Evolutionary conservation across 2,329 filamentous ascomycete genomes (phyloP).

Genomic region (Tolypocladium tropicale): DNA sequence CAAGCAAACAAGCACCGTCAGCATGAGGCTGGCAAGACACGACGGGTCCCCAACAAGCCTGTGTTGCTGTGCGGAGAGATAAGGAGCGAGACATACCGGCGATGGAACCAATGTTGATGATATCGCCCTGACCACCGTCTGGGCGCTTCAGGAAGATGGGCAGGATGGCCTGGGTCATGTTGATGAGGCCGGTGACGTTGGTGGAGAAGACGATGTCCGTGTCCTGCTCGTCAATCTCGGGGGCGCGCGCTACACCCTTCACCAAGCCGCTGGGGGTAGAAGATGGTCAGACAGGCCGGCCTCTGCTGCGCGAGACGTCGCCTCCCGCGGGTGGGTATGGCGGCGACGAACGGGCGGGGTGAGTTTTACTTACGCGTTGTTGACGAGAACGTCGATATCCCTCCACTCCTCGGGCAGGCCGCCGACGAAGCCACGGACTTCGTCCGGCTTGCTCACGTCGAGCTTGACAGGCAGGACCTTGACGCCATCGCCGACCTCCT

Average conservation of each 20-base stretch:
- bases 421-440: constrained; percentile 63
- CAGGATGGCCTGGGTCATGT: constrained; percentile 88
- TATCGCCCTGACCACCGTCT: constrained; percentile 74
- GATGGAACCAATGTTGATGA: constrained; percentile 90
- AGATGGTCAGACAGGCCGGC: neutral
- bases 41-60: neutral
- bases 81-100: constrained; percentile 39
- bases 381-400: constrained; percentile 81
- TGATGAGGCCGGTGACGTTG: constrained; percentile 90
- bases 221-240: constrained; percentile 72
- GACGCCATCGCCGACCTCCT: constrained; percentile 69
- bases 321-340: neutral
- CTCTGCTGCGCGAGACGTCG: neutral
- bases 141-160: constrained; percentile 68
- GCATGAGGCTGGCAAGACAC: neutral
- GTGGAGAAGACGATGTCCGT: constrained; percentile 82
- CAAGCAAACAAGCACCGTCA: neutral
- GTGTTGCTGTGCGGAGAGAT: neutral
- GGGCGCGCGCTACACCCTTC: constrained; percentile 76
- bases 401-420: constrained; percentile 71
- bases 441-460: constrained; percentile 72
- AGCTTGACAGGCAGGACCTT: constrained; percentile 75
- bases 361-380: constrained; percentile 68
- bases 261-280: constrained; percentile 60
- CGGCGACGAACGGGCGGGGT: neutral